Conservation (phyloP, 2,329 filamentous ascomycete genomes). For the Scytalidium lignicola region DNA sequence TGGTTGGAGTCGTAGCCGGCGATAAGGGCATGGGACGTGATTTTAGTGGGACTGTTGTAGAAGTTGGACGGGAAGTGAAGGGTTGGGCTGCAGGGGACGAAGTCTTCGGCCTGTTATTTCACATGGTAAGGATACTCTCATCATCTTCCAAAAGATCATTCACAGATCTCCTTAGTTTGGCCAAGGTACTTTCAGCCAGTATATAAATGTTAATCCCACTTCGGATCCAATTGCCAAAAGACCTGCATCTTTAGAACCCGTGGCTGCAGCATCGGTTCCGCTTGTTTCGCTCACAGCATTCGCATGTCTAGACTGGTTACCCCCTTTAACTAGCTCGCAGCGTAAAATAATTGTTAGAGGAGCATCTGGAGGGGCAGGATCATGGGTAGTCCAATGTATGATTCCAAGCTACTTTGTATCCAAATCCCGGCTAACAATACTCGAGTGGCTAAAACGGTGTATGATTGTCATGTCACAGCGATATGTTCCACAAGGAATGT, state of each 20-base stretch:
- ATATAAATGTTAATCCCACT: constrained; percentile 20
- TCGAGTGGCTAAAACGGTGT: constrained; percentile 21
- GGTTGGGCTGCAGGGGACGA: constrained; percentile 31
- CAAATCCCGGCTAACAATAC: background rate
- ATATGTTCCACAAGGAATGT: constrained; percentile 23
- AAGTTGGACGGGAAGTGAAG: constrained; percentile 26
- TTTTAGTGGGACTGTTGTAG: constrained; percentile 27
- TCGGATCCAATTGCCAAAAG: constrained; percentile 28
- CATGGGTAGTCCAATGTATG: constrained; percentile 18
- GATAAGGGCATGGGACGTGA: constrained; percentile 26
- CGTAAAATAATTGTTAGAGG: constrained; percentile 21
- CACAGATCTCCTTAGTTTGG: constrained; percentile 15
- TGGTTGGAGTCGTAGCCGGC: constrained; percentile 17
- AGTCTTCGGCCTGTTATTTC: constrained; percentile 28
- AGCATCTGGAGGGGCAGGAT: constrained; percentile 25
- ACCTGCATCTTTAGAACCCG: constrained; percentile 35
- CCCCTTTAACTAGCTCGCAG: constrained; percentile 7
- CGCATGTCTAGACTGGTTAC: constrained; percentile 23
- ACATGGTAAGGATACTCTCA: constrained; percentile 13
- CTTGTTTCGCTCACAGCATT: constrained; percentile 37
- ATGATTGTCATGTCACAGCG: constrained; percentile 23
- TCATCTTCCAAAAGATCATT: background rate
- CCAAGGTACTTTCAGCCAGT: constrained; percentile 25
- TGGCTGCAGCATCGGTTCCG: constrained; percentile 38
- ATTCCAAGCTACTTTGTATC: constrained; percentile 5